These are phyloP conservation scores for Cladosporium cucumerinum DNA, from an alignment of 2,329 filamentous ascomycete species.

Conservation along the genomic window DNA sequence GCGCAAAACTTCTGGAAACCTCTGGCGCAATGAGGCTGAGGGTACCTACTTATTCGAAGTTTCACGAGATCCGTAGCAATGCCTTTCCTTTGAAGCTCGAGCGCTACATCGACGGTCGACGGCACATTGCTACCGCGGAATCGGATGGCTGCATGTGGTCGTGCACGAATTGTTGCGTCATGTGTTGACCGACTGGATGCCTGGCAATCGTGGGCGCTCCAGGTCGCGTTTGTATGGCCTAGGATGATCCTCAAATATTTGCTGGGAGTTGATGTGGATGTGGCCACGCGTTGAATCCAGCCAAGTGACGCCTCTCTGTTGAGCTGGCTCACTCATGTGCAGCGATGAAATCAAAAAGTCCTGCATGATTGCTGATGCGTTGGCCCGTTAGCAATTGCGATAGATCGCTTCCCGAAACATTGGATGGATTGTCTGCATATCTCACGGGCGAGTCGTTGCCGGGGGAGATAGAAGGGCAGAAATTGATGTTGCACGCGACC, in stretches of 20 bases:
- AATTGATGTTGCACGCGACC: not conserved
- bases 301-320: not conserved
- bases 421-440: not conserved
- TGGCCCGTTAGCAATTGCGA: not conserved
- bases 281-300: not conserved
- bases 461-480: not conserved
- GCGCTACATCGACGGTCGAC: not conserved
- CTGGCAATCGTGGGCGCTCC: not conserved
- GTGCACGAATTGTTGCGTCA: not conserved
- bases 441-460: not conserved
- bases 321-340: not conserved
- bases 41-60: conserved; percentile 10
- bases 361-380: not conserved
- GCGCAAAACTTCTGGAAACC: conserved; percentile 1
- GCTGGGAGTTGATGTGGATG: not conserved
- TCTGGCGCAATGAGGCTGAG: conserved; percentile 1
- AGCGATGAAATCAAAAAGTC: not conserved
- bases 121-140: not conserved
- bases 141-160: not conserved
- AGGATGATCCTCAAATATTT: not conserved
- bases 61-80: not conserved
- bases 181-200: not conserved
- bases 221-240: not conserved
- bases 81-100: not conserved
- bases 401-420: not conserved